Conservation (phyloP, 768 basidiomycete species). For the Fistulinella prunicolor region DNA sequence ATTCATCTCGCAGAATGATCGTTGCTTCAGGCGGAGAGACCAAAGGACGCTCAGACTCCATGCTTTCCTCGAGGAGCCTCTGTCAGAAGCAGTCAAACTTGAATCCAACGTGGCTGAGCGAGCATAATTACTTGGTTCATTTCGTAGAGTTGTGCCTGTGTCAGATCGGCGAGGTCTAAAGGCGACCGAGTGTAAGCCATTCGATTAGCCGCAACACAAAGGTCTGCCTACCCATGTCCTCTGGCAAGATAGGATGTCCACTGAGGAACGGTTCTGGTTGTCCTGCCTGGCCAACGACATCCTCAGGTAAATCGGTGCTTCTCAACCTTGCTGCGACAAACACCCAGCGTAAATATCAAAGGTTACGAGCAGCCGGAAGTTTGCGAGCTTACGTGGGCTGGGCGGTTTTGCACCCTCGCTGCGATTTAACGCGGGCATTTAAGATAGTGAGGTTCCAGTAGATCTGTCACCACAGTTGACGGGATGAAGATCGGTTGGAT, state of each 20-base stretch:
- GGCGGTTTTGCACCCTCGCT: conserved; percentile 11
- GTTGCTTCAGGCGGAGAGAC: conserved; percentile 55
- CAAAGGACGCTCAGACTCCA: conserved; percentile 43
- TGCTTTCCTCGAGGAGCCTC: conserved; percentile 40
- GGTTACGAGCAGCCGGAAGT: neutral
- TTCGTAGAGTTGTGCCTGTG: conserved; percentile 36
- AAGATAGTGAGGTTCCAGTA: too few relatives aligned
- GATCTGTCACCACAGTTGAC: too few relatives aligned
- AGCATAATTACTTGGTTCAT: conserved; percentile 37
- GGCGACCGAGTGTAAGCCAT: neutral
- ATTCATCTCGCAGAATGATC: conserved; percentile 58
- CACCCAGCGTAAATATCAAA: neutral
- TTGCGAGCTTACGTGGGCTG: conserved; percentile 23
- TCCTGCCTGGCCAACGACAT: conserved; percentile 3
- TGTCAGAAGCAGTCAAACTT: conserved; percentile 13
- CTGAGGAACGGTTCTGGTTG: conserved; percentile 21
- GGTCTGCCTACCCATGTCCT: conserved; percentile 27
- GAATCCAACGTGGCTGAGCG: neutral
- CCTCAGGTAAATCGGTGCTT: conserved; percentile 25
- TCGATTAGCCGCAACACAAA: neutral
- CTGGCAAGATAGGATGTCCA: conserved; percentile 29
- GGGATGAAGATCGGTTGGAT: too few relatives aligned
- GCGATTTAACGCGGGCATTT: conserved; percentile 11
- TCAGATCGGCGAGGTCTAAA: conserved; percentile 34
- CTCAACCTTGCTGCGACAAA: conserved; percentile 21